Base-by-base conservation (phyloP, 768 basidiomycete species). In the Asterophora parasitica region DNA sequence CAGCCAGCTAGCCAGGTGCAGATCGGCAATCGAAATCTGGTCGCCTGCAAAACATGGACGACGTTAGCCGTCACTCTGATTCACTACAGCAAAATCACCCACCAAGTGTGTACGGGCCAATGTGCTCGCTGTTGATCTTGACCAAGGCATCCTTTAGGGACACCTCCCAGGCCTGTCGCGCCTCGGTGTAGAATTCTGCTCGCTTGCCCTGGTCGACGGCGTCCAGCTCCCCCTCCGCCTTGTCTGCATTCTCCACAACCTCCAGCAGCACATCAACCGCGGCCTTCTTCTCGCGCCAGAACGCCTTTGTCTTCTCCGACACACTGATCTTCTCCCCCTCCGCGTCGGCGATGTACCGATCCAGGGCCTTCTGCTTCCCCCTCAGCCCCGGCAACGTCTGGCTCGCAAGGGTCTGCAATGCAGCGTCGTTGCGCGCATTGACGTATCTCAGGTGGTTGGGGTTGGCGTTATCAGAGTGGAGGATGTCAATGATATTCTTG, bases 1-100 rank as follows among this genome's bases (percentile, higher is more conserved):
- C 27, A 92, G 60, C 89, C 88, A 94, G 20, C 79, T 81, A 7
- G 79, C 82, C 15, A 92, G 75, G 59, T 92, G 90, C 46, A 92
- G 67, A 61, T 93, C 92, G 11, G 84, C 87, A 39, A 90, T 66
- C 5, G 85, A 89, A 56, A 91, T 63, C 53, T 93, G 89, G 58
- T 93, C 90, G 13, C 91, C 91, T 88, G 46, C 27, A 20, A 42
- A 48, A 15, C 30, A 16, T 30, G 19, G 17, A 40, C 42, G n/a
- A n/a, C n/a, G n/a, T 9, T 28, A 15, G 7, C 8, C n/a, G 13
- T 37, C n/a, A 62, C 75, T 42, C 59, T 84, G 83, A 84, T 38
- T 42, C 42, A 54, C 23, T 23, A 16, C 15, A 46, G 15, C 20
- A 17, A 26, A 36, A 33, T 10, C 11, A 60, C 76, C 42, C 59